A percentile compares a stretch with the other conserved stretches of the same genome.
phyloP scores from a whole-genome alignment of 2,329 filamentous ascomycete species.

The Nigrospora sphaerica region DNA sequence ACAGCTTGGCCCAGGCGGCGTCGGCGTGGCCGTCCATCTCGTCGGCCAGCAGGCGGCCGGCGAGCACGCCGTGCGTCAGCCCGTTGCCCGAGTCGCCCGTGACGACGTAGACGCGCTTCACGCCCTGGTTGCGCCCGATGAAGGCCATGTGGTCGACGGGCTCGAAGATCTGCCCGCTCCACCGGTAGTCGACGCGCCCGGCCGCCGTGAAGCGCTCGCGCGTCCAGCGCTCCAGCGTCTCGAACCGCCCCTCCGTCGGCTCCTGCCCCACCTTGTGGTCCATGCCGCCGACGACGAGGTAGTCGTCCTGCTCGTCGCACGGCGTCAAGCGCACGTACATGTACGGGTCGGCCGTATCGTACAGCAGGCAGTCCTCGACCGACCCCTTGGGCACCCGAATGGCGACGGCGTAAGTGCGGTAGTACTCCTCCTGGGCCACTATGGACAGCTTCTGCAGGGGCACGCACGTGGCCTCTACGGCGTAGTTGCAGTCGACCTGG shows the following conservation, averaged over 20 bases:
- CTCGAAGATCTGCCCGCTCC: slow-evolving; percentile 52
- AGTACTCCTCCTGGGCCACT: slow-evolving; percentile 44
- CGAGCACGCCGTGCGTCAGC: slow-evolving; percentile 47
- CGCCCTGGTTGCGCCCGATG: slow-evolving; percentile 47
- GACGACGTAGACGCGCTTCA: slow-evolving; percentile 42
- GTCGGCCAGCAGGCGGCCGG: slow-evolving; percentile 44
- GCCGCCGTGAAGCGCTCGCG: slow-evolving; percentile 44
- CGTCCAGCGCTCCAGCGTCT: slow-evolving; percentile 45
- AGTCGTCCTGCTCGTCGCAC: slow-evolving; percentile 46
- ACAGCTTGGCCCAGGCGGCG: slow-evolving; percentile 36
- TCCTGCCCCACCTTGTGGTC: slow-evolving; percentile 54
- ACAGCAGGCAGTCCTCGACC: slow-evolving; percentile 47
- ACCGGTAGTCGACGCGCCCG: slow-evolving; percentile 43
- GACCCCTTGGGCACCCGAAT: slow-evolving; percentile 43
- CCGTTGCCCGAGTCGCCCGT: slow-evolving; percentile 53
- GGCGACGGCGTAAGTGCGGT: slow-evolving; percentile 50
- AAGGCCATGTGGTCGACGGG: slow-evolving; percentile 47
- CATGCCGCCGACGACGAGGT: slow-evolving; percentile 47
- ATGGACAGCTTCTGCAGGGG: slow-evolving; percentile 48
- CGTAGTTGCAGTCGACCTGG: slow-evolving; percentile 38
- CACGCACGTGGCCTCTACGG: slow-evolving; percentile 47
- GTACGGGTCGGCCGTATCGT: slow-evolving; percentile 47
- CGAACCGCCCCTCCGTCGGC: slow-evolving; percentile 34
- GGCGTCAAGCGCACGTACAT: slow-evolving; percentile 46
- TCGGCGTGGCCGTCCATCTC: slow-evolving; percentile 43